Evolutionary conservation across 768 basidiomycete genomes (phyloP).

Genomic region (Sporobolomyces phaffii): DNA sequence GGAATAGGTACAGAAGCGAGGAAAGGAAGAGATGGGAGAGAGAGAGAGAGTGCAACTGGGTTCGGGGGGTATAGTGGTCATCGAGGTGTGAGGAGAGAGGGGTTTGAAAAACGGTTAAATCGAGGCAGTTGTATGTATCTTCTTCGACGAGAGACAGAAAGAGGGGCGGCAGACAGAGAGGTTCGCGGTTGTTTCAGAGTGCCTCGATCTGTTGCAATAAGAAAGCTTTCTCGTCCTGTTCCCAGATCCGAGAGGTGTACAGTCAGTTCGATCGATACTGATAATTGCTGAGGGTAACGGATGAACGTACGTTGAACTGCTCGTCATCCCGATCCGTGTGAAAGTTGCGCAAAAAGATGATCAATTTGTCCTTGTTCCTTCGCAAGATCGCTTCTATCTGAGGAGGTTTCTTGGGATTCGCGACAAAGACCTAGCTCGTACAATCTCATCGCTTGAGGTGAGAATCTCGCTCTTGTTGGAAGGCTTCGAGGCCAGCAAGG

Average conservation of each 20-base stretch:
- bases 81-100: too few relatives aligned
- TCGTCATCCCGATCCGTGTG: constrained; percentile 99
- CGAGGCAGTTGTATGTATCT: too few relatives aligned
- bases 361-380: constrained; percentile 87
- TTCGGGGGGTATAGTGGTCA: too few relatives aligned
- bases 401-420: constrained; percentile 97
- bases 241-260: too few relatives aligned
- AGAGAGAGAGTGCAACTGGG: too few relatives aligned
- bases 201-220: constrained; percentile 32
- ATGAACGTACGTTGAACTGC: constrained; percentile 68
- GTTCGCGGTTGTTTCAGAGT: too few relatives aligned
- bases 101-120: too few relatives aligned
- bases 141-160: too few relatives aligned
- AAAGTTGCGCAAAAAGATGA: constrained; percentile 82
- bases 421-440: constrained; percentile 90
- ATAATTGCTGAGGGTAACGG: neutral
- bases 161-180: too few relatives aligned
- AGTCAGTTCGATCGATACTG: neutral
- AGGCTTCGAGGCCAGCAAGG: neutral
- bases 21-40: too few relatives aligned
- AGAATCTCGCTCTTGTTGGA: neutral
- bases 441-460: too few relatives aligned
- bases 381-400: constrained; percentile 85
- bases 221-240: constrained; percentile 35
- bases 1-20: too few relatives aligned